phyloP scores from a whole-genome alignment of 306 rosid species.

The Cucurbita maxima region DNA sequence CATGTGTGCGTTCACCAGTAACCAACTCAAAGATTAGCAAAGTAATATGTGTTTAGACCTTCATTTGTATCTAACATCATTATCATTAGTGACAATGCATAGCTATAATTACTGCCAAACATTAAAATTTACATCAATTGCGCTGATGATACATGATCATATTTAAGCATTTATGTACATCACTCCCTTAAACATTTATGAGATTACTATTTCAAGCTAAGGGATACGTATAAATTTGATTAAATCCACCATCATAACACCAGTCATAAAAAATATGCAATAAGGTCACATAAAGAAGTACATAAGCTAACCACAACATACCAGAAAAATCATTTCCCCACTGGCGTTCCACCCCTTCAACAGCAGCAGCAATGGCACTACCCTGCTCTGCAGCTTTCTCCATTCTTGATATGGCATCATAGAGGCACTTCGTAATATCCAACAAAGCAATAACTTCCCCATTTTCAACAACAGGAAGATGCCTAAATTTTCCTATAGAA shows the following conservation, averaged over 20 bases:
- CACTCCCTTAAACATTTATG: neutral
- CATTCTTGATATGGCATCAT: conserved; percentile 86
- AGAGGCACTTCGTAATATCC: conserved; percentile 87
- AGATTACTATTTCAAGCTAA: neutral
- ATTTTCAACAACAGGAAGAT: conserved; percentile 92
- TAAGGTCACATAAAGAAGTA: conserved; percentile 6
- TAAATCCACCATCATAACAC: neutral
- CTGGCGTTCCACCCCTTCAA: conserved; percentile 78
- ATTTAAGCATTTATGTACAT: neutral
- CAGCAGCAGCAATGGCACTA: conserved; percentile 85
- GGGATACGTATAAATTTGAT: neutral
- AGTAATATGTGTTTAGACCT: neutral
- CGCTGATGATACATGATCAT: neutral
- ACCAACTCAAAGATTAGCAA: neutral
- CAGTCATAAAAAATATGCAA: neutral
- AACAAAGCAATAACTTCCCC: conserved; percentile 89
- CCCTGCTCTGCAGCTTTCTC: conserved; percentile 94
- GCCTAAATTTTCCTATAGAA: conserved; percentile 81
- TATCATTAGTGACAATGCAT: neutral
- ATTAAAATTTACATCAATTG: neutral
- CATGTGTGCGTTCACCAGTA: neutral
- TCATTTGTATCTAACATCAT: neutral
- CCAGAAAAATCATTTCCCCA: conserved; percentile 55
- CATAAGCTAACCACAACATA: conserved; percentile 19
- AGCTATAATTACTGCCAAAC: neutral